These are phyloP conservation scores for Psilocybe tampanensis DNA, from an alignment of 768 basidiomycete genomes.

Conservation along the genomic window DNA sequence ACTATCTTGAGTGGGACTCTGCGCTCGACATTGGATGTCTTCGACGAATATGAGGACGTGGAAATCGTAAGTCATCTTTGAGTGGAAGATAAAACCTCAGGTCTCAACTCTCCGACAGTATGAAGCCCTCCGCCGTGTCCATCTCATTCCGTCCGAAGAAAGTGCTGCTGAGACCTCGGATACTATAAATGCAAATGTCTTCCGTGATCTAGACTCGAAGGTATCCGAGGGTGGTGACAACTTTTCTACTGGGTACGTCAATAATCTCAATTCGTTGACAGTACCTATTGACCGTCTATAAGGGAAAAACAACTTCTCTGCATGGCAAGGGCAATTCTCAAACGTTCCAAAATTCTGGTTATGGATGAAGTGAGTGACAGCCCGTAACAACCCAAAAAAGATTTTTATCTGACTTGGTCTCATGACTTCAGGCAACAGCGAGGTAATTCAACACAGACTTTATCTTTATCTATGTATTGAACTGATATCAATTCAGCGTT, in stretches of 20 bases:
- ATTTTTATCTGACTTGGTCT: neutral
- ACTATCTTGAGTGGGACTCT: conserved; percentile 84
- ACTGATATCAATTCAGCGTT: conserved; percentile 39
- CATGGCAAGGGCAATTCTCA: conserved; percentile 84
- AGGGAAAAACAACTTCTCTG: conserved; percentile 79
- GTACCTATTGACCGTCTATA: neutral
- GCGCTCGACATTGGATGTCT: conserved; percentile 82
- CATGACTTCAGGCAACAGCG: conserved; percentile 45
- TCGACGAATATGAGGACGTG: conserved; percentile 81
- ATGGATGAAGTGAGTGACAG: conserved; percentile 71
- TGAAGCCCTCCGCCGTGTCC: conserved; percentile 20
- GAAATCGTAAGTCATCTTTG: conserved; percentile 71
- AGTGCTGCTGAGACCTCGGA: conserved; percentile 41
- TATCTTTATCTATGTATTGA: neutral
- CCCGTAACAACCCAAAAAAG: conserved; percentile 9
- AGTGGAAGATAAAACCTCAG: neutral
- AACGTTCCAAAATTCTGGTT: conserved; percentile 71
- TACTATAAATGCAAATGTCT: conserved; percentile 15
- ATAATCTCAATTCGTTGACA: neutral
- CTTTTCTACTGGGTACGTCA: conserved; percentile 58
- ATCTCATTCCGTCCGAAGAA: conserved; percentile 31
- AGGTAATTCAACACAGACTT: conserved; percentile 55
- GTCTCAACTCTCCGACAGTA: conserved; percentile 4
- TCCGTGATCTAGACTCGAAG: conserved; percentile 46
- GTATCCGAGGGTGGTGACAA: conserved; percentile 80